Conservation (phyloP, 2,329 filamentous ascomycete species). For the Chaetoscypha palmicola region DNA sequence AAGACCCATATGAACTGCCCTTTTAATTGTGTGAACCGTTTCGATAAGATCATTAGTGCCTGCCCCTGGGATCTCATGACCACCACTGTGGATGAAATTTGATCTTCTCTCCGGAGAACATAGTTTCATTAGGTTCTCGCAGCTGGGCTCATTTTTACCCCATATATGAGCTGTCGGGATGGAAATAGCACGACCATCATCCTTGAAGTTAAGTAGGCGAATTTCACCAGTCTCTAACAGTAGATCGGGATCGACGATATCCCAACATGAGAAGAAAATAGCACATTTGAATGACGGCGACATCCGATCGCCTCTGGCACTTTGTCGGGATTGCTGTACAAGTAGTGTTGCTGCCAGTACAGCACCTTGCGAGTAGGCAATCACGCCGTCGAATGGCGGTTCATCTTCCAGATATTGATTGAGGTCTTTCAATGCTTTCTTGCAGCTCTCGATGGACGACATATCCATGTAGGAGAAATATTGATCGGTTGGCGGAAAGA, state of each 20-base stretch:
- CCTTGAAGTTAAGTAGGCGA: not conserved
- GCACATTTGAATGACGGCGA: conserved; percentile 9
- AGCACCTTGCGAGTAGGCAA: conserved; percentile 15
- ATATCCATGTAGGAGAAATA: conserved; percentile 9
- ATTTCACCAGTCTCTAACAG: conserved; percentile 1
- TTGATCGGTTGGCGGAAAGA: not conserved
- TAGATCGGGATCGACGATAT: not conserved
- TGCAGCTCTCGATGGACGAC: not conserved
- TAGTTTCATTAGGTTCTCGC: not conserved
- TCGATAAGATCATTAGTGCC: not conserved
- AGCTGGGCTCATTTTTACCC: not conserved
- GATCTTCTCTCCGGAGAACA: not conserved
- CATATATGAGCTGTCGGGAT: conserved; percentile 6
- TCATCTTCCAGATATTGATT: conserved; percentile 5
- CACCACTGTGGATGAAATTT: not conserved
- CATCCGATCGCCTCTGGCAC: not conserved
- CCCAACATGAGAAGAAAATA: conserved; percentile 8
- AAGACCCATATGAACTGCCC: not conserved
- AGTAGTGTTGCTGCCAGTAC: conserved; percentile 35
- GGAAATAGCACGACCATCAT: conserved; percentile 1
- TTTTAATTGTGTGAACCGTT: not conserved
- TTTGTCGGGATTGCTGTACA: not conserved
- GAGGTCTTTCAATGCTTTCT: conserved; percentile 3
- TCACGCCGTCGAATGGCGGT: conserved; percentile 14
- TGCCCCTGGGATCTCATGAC: conserved; percentile 3